phyloP scores from a whole-genome alignment of 257 asterid species.

The Rehmannia glutinosa region DNA sequence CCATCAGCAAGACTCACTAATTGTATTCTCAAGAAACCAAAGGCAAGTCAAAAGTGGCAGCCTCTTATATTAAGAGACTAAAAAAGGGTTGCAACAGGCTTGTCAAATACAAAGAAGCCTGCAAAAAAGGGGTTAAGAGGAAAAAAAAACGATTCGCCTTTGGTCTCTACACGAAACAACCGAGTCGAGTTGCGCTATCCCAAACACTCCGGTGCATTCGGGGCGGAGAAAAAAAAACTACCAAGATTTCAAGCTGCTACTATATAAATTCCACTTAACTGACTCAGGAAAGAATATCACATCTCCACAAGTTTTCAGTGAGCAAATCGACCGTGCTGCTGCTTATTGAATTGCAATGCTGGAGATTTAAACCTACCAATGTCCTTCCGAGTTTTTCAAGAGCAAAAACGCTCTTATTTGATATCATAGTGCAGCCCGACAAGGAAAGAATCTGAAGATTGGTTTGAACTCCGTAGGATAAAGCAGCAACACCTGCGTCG shows the following conservation, averaged over 20 bases:
- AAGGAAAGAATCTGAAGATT: conserved; percentile 71
- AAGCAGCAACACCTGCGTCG: conserved; percentile 60
- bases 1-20: conserved; percentile 17
- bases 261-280: background rate
- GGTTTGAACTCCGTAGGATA: conserved; percentile 50
- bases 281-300: conserved; percentile 72
- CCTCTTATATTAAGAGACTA: conserved; percentile 22
- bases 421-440: conserved; percentile 65
- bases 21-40: conserved; percentile 38
- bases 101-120: conserved; percentile 41
- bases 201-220: background rate
- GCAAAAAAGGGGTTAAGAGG: conserved; percentile 35
- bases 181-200: conserved; percentile 32
- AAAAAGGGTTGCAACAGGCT: conserved; percentile 43
- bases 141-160: conserved; percentile 28
- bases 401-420: conserved; percentile 57
- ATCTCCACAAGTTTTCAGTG: conserved; percentile 68
- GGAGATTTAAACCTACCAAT: conserved; percentile 68
- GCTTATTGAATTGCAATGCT: conserved; percentile 61
- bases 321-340: conserved; percentile 53
- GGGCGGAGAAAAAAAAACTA: background rate
- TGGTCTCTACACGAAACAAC: conserved; percentile 50
- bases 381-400: conserved; percentile 59
- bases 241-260: background rate
- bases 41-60: conserved; percentile 36